phyloP scores from a whole-genome alignment of 2,329 filamentous ascomycete species.

The Aspergillus felis region DNA sequence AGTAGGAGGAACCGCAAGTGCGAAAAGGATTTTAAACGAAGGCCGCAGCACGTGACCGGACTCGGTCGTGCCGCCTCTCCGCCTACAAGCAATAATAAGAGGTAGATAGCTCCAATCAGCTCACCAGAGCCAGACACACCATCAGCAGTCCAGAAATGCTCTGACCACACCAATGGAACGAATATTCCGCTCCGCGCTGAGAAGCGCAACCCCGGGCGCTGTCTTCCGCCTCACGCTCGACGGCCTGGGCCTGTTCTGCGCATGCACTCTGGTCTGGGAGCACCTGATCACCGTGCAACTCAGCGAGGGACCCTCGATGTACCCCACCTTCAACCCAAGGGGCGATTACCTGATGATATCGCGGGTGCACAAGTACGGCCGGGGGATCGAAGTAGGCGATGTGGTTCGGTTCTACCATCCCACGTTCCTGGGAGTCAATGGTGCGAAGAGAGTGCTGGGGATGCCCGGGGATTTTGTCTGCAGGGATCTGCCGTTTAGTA shows the following conservation, averaged over 20 bases:
- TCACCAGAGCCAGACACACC: background rate
- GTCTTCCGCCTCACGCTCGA: slow-evolving; percentile 28
- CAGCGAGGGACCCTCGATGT: slow-evolving; percentile 77
- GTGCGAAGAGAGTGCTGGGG: slow-evolving; percentile 75
- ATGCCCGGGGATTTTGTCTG: slow-evolving; percentile 61
- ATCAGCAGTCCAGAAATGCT: slow-evolving; percentile 1
- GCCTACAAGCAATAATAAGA: background rate
- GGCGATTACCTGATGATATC: slow-evolving; percentile 69
- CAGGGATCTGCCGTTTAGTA: slow-evolving; percentile 37
- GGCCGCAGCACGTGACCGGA: slow-evolving; percentile 11
- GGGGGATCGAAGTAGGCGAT: slow-evolving; percentile 71
- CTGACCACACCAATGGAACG: slow-evolving; percentile 22
- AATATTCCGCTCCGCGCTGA: slow-evolving; percentile 26
- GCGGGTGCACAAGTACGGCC: slow-evolving; percentile 65
- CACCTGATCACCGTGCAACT: slow-evolving; percentile 60
- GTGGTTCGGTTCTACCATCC: slow-evolving; percentile 77
- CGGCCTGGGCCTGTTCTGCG: slow-evolving; percentile 33
- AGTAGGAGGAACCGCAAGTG: background rate
- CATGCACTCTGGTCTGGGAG: slow-evolving; percentile 40
- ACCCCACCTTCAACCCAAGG: slow-evolving; percentile 69
- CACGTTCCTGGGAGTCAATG: slow-evolving; percentile 55
- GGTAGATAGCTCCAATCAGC: slow-evolving; percentile 1
- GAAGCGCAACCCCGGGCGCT: slow-evolving; percentile 17
- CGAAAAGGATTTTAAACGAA: slow-evolving; percentile 1
- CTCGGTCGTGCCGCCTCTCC: slow-evolving; percentile 5